Conservation (phyloP, 192 early-diverging fungal genomes). For the Coemansia sp. region DNA sequence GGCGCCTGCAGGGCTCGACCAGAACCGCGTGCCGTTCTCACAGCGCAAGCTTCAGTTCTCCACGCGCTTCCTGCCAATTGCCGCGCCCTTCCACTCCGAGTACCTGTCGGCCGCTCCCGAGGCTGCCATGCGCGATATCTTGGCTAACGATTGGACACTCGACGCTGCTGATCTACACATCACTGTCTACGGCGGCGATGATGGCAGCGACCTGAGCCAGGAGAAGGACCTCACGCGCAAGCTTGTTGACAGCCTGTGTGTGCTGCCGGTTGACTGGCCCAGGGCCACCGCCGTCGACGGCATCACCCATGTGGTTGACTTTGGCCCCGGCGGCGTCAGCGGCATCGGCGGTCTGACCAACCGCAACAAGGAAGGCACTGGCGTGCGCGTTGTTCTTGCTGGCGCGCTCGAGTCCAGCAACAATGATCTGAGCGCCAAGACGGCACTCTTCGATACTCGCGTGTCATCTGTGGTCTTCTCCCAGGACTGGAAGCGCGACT, state of each 20-base stretch:
- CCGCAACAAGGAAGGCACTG: slow-evolving; percentile 91
- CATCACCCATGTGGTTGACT: slow-evolving; percentile 88
- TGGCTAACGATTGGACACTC: slow-evolving; percentile 63
- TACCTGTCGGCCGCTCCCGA: slow-evolving; percentile 71
- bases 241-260: slow-evolving; percentile 73
- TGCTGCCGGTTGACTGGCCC: slow-evolving; percentile 67
- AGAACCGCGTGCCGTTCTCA: slow-evolving; percentile 83
- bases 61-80: slow-evolving; percentile 89
- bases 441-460: slow-evolving; percentile 78
- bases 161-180: slow-evolving; percentile 66
- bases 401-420: slow-evolving; percentile 50
- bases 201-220: slow-evolving; percentile 71
- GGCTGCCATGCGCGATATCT: slow-evolving; percentile 69
- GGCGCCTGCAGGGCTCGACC: slow-evolving; percentile 80
- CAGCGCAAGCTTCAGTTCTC: slow-evolving; percentile 90
- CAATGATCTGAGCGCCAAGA: slow-evolving; percentile 73
- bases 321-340: slow-evolving; percentile 85
- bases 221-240: slow-evolving; percentile 64
- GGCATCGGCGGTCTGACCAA: slow-evolving; percentile 88
- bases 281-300: slow-evolving; percentile 59
- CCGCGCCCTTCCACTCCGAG: slow-evolving; percentile 87
- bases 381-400: slow-evolving; percentile 60
- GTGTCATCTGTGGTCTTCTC: slow-evolving; percentile 72
- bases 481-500: slow-evolving; percentile 83
- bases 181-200: slow-evolving; percentile 79